These are phyloP conservation scores for Boletellus emodensis DNA, from an alignment of 768 basidiomycete genomes.

Conservation along the genomic window DNA sequence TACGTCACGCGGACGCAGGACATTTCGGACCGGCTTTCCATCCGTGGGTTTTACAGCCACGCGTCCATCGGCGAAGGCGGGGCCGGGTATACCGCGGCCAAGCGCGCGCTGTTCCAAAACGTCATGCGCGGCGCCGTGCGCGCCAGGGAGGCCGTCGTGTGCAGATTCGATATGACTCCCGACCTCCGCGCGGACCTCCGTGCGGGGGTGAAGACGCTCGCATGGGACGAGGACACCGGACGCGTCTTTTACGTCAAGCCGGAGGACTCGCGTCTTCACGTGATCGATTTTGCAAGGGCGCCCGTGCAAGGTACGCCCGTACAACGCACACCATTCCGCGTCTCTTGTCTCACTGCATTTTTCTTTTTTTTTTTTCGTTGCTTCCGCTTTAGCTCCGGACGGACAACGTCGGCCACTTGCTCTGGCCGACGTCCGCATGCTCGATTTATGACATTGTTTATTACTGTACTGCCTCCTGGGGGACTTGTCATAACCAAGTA, in stretches of 20 bases:
- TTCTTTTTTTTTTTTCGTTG: slow-evolving; percentile 14
- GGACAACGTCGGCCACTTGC: slow-evolving; percentile 31
- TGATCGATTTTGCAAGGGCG: slow-evolving; percentile 47
- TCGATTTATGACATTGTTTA: slow-evolving; percentile 20
- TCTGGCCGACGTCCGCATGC: slow-evolving; percentile 31
- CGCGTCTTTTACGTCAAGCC: slow-evolving; percentile 51
- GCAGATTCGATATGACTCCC: slow-evolving; percentile 19
- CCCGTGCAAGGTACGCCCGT: slow-evolving; percentile 32
- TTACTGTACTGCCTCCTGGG: too few species aligned
- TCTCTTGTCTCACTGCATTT: slow-evolving; percentile 6
- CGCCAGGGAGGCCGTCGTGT: slow-evolving; percentile 21
- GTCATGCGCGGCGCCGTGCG: slow-evolving; percentile 18
- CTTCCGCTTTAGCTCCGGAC: slow-evolving; percentile 29
- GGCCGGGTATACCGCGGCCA: slow-evolving; percentile 19
- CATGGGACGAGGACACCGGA: slow-evolving; percentile 66
- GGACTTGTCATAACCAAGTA: too few species aligned
- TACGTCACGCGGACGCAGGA: slow-evolving; percentile 26
- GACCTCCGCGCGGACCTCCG: slow-evolving; percentile 18
- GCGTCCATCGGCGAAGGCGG: slow-evolving; percentile 35
- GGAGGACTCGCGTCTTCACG: slow-evolving; percentile 37
- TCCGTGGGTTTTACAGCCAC: slow-evolving; percentile 32
- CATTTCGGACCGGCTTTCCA: slow-evolving; percentile 23
- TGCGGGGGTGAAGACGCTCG: slow-evolving; percentile 43
- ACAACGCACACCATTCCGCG: slow-evolving; percentile 1
- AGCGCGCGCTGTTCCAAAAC: slow-evolving; percentile 19